A percentile compares a stretch with the other conserved stretches of the same genome.
Conservation (phyloP, 2,329 filamentous ascomycete species). For the Beauveria sp. region DNA sequence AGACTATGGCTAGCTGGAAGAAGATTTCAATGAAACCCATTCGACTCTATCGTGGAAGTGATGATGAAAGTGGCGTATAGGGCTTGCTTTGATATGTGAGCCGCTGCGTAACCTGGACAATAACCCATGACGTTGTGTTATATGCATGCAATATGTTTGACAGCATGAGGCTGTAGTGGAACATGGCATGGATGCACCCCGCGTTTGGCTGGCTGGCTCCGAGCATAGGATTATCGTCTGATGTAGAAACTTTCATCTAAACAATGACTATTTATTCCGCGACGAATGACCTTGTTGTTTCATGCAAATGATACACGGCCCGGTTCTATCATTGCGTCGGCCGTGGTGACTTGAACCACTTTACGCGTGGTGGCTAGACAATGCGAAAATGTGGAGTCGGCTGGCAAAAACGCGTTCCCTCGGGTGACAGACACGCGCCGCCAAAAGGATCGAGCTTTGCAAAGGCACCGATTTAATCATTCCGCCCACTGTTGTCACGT, state of each 20-base stretch:
- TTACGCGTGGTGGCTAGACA: background rate
- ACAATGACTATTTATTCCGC: background rate
- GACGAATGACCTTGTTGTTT: too few relatives aligned
- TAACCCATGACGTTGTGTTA: background rate
- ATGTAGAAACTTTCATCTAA: too few relatives aligned
- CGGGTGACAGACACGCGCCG: background rate
- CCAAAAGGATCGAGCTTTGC: background rate
- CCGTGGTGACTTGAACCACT: background rate
- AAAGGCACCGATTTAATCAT: too few relatives aligned
- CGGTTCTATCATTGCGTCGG: background rate
- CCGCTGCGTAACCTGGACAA: background rate
- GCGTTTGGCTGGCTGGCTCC: background rate
- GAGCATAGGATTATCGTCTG: background rate
- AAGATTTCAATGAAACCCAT: background rate
- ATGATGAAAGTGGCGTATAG: too few relatives aligned
- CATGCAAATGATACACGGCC: background rate
- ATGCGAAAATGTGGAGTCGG: background rate
- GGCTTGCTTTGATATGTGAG: too few relatives aligned
- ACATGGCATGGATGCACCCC: background rate
- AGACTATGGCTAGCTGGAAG: background rate
- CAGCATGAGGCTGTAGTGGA: background rate
- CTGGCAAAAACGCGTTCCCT: conserved; percentile 1
- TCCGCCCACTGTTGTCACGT: too few relatives aligned
- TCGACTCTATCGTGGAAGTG: background rate
- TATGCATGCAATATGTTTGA: background rate